Base-by-base conservation (phyloP, 1,284 basidiomycete species). In the Anthracocystis walkeri region DNA sequence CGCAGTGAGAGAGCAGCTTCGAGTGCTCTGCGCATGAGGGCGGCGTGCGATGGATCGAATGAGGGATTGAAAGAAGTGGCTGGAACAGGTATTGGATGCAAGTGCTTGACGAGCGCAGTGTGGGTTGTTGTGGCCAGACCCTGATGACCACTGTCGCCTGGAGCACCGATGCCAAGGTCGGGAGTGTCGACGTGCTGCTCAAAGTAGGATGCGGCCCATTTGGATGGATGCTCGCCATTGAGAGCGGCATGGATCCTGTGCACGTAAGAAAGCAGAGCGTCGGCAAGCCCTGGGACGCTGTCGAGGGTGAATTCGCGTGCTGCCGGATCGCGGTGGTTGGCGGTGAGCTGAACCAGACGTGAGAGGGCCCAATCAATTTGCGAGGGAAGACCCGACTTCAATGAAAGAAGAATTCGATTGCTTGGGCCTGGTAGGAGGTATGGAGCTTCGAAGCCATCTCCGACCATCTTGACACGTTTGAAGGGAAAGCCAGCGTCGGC, bases 311-410 rank as follows among this genome's bases (percentile, higher is more conserved):
- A 65, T 12, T 71, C 68, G 46, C 68, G 68, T 18, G 68, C 50
- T 6, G 63, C 58, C 21, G 51, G 58, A 14, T 68, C 63, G 31
- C 71, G 60, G 29, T 70, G 60, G 20, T 61, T 64, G 52, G 58
- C 61, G 2, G 74, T 73, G 41, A 74, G 59, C 25, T 60, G 31
- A 11, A 78, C 65, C 20, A 84, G 79, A 16, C 78, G 73, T 4
- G 64, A 61, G 20, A 84, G 66, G 2, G 82, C 82, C 83, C 83
- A 84, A 55, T 82, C 77, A 23, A 84, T 77, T 65, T 84, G 82
- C 21, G 58, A 69, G 21, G 79, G 77, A 18, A 84, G 65, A n/a
- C 80, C 82, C 2, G 80, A 82, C 42, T 75, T 73, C 51, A 84
- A 66, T 38, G 82, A 81, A 27, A 84, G 74, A 7, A 74, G 61